Percentiles rank a stretch among this genome's conserved stretches.
These are phyloP conservation scores for Knoxdaviesia capensis DNA, from an alignment of 2,329 filamentous ascomycete genomes.

Conservation along the genomic window DNA sequence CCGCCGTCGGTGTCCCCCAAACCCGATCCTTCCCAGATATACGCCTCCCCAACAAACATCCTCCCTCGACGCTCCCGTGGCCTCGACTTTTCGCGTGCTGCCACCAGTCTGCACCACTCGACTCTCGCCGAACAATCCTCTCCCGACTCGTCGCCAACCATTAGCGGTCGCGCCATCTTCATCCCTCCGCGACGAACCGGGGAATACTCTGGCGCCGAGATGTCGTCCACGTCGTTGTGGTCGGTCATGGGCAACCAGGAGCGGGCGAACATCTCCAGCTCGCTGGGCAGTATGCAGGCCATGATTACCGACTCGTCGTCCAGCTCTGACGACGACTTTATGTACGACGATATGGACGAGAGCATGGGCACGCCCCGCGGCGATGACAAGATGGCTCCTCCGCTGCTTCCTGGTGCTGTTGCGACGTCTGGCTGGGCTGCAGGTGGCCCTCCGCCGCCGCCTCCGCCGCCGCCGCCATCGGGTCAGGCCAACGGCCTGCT, in stretches of 20 bases:
- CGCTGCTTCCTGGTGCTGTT: too few relatives aligned
- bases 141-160: slow-evolving; percentile 76
- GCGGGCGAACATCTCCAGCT: slow-evolving; percentile 55
- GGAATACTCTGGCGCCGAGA: slow-evolving; percentile 30
- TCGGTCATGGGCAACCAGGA: slow-evolving; percentile 51
- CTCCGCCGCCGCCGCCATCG: too few relatives aligned
- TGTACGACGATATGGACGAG: slow-evolving; percentile 63
- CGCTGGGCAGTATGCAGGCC: slow-evolving; percentile 46
- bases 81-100: slow-evolving; percentile 80
- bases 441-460: slow-evolving; percentile 40
- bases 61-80: slow-evolving; percentile 77
- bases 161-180: slow-evolving; percentile 45
- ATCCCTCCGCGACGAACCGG: slow-evolving; percentile 32
- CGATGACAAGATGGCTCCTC: too few relatives aligned
- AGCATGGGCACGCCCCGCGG: slow-evolving; percentile 48
- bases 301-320: slow-evolving; percentile 60
- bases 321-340: slow-evolving; percentile 47
- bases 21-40: slow-evolving; percentile 65
- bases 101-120: slow-evolving; percentile 87
- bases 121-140: slow-evolving; percentile 76
- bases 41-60: slow-evolving; percentile 72
- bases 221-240: slow-evolving; percentile 54
- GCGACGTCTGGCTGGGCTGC: slow-evolving; percentile 28
- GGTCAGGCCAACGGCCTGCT: slow-evolving; percentile 34
- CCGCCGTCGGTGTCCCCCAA: slow-evolving; percentile 65